Conservation (phyloP, 202 grass and related monocot species). For the Dendrocalamus latiflorus region DNA sequence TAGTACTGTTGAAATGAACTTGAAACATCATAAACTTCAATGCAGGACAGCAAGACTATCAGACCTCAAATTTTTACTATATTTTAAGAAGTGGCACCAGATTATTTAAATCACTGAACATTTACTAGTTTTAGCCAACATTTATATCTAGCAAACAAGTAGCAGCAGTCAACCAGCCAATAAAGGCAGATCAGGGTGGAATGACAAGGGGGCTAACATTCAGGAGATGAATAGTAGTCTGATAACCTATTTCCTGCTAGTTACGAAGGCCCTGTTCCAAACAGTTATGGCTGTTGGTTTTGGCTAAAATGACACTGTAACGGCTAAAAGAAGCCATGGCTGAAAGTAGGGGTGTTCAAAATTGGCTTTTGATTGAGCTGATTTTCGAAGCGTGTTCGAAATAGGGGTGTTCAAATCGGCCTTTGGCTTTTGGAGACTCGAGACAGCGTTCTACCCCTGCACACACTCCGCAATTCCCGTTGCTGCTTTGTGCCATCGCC, state of each 20-base stretch:
- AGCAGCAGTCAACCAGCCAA: conserved; percentile 7
- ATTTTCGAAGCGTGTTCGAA: too few relatives aligned
- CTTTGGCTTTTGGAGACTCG: too few relatives aligned
- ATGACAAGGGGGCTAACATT: not conserved
- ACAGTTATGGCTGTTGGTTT: too few relatives aligned
- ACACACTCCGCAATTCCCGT: too few relatives aligned
- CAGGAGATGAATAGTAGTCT: not conserved
- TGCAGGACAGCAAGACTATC: not conserved
- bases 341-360: too few relatives aligned
- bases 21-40: not conserved
- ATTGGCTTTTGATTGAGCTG: too few relatives aligned
- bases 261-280: not conserved
- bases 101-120: not conserved
- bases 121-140: not conserved
- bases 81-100: not conserved
- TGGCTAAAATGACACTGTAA: too few relatives aligned
- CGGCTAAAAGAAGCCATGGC: too few relatives aligned
- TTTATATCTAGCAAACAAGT: not conserved
- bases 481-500: too few relatives aligned
- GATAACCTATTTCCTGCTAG: not conserved
- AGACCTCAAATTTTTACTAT: not conserved
- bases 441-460: too few relatives aligned
- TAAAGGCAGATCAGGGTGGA: not conserved
- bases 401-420: too few relatives aligned
- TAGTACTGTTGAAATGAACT: conserved; percentile 19